Conservation (phyloP, 805 yeast species). For the Candida maesae region DNA sequence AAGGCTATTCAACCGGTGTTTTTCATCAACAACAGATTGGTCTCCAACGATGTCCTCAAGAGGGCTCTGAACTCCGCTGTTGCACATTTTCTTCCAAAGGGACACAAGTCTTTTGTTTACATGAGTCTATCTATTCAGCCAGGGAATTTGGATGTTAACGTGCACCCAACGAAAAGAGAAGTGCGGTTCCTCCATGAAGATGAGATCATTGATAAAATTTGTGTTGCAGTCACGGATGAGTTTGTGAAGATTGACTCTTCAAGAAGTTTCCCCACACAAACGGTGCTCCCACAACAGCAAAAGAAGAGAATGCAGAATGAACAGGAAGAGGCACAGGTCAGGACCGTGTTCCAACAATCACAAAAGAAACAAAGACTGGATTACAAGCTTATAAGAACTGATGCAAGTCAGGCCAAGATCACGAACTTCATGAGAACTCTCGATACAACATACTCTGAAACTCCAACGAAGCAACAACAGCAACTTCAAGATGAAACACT, state of each 20-base stretch:
- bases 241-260: slow-evolving; percentile 60
- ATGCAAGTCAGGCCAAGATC: slow-evolving; percentile 56
- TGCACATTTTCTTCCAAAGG: slow-evolving; percentile 64
- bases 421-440: slow-evolving; percentile 30
- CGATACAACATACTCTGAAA: background rate
- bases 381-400: slow-evolving; percentile 67
- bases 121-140: slow-evolving; percentile 66
- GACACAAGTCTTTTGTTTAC: slow-evolving; percentile 73
- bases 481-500: background rate
- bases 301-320: slow-evolving; percentile 24
- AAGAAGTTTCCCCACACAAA: slow-evolving; percentile 65
- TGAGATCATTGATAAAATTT: slow-evolving; percentile 68
- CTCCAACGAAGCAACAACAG: background rate
- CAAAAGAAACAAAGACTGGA: slow-evolving; percentile 44
- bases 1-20: slow-evolving; percentile 66
- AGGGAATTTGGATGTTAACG: slow-evolving; percentile 79
- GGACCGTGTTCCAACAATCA: slow-evolving; percentile 2
- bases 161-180: slow-evolving; percentile 94
- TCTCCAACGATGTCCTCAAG: slow-evolving; percentile 74
- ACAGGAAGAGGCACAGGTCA: slow-evolving; percentile 2
- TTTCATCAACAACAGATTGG: slow-evolving; percentile 83
- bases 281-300: slow-evolving; percentile 36
- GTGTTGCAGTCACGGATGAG: slow-evolving; percentile 43
- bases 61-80: slow-evolving; percentile 54
- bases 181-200: slow-evolving; percentile 84